A percentile compares a stretch with the other conserved stretches of the same genome.
These are phyloP conservation scores for Suillus spraguei DNA, from an alignment of 768 basidiomycete genomes.

Conservation along the genomic window DNA sequence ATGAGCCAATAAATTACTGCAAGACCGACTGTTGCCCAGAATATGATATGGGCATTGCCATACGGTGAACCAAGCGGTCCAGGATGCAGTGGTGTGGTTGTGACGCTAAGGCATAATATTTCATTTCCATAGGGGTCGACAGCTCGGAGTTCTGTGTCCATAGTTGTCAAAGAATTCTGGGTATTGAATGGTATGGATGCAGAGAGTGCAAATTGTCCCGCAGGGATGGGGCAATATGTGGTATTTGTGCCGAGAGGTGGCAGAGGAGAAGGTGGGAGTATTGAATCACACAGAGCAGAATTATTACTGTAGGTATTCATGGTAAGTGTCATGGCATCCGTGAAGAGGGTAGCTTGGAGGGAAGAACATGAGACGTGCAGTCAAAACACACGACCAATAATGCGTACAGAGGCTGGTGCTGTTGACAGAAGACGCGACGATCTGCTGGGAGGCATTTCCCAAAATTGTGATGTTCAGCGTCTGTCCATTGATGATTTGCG, in stretches of 20 bases:
- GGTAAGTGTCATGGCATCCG: slow-evolving; percentile 78
- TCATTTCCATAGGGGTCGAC: slow-evolving; percentile 86
- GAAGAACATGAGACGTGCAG: slow-evolving; percentile 15
- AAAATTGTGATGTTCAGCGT: slow-evolving; percentile 72
- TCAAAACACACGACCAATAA: slow-evolving; percentile 9
- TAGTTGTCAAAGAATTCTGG: slow-evolving; percentile 77
- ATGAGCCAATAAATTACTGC: slow-evolving; percentile 81
- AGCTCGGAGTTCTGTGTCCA: slow-evolving; percentile 82
- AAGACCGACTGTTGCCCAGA: slow-evolving; percentile 75
- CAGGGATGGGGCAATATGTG: slow-evolving; percentile 73
- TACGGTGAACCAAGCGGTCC: slow-evolving; percentile 56
- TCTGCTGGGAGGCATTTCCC: slow-evolving; percentile 59
- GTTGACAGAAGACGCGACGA: slow-evolving; percentile 59
- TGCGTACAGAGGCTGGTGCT: slow-evolving; percentile 68
- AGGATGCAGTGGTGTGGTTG: slow-evolving; percentile 75
- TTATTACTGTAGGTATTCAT: slow-evolving; percentile 71
- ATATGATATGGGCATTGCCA: slow-evolving; percentile 65
- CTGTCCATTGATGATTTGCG: slow-evolving; percentile 57
- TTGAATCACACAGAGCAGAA: slow-evolving; percentile 75
- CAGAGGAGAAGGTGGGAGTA: slow-evolving; percentile 79
- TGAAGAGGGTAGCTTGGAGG: slow-evolving; percentile 80
- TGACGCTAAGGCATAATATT: slow-evolving; percentile 79
- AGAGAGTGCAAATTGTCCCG: slow-evolving; percentile 83
- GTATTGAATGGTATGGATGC: slow-evolving; percentile 67
- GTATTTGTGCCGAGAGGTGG: slow-evolving; percentile 42